Evolutionary conservation across 2,329 filamentous ascomycete genomes (phyloP).

Genomic region (Trichoderma semiorbis): DNA sequence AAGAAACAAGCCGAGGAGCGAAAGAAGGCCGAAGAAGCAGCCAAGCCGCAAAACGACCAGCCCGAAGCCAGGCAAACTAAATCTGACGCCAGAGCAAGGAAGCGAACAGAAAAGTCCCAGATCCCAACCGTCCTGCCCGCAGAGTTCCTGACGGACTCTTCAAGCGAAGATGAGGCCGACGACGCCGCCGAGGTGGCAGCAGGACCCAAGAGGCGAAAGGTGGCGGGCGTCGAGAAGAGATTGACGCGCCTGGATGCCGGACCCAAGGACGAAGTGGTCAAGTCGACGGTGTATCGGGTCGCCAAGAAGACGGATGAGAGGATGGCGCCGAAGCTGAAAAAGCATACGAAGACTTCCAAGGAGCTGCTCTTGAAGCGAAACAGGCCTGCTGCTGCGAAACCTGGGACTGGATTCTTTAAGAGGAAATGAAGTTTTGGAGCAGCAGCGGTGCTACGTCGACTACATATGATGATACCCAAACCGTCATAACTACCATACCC

Average conservation of each 20-base stretch:
- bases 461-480: neutral
- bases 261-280: conserved; percentile 48
- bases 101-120: conserved; percentile 33
- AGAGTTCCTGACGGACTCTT: conserved; percentile 53
- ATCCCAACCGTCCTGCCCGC: conserved; percentile 49
- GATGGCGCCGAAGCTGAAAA: conserved; percentile 48
- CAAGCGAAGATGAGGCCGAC: conserved; percentile 40
- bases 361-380: conserved; percentile 45
- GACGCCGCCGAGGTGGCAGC: conserved; percentile 25
- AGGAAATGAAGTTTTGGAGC: conserved; percentile 17
- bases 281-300: conserved; percentile 53
- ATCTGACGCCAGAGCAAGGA: conserved; percentile 17
- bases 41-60: conserved; percentile 22
- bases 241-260: conserved; percentile 37
- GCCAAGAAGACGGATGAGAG: conserved; percentile 41
- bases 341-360: conserved; percentile 41
- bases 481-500: neutral
- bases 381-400: conserved; percentile 35
- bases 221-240: conserved; percentile 39
- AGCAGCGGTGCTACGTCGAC: neutral
- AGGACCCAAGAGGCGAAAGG: conserved; percentile 42
- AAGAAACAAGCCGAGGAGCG: conserved; percentile 54
- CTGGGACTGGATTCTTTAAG: conserved; percentile 42
- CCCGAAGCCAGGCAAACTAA: conserved; percentile 17
- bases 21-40: conserved; percentile 35